Conservation (phyloP, 257 asterid genomes). For the Solanum acaule region DNA sequence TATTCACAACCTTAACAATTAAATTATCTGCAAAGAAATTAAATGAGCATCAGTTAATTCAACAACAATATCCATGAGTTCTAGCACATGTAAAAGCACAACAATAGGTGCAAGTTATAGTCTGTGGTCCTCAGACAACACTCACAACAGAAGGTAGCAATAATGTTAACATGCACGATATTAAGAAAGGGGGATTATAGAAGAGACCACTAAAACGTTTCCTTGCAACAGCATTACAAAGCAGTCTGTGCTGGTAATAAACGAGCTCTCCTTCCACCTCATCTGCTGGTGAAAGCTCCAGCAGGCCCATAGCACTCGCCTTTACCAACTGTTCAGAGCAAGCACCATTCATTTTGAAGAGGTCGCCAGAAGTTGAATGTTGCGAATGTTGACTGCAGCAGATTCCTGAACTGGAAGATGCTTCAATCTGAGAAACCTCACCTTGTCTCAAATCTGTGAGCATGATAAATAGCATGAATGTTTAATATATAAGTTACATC, state of each 20-base stretch:
- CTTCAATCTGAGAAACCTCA: constrained; percentile 54
- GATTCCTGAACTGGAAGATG: constrained; percentile 75
- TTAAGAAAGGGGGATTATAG: constrained; percentile 4
- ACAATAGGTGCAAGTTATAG: neutral
- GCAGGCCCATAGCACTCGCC: constrained; percentile 40
- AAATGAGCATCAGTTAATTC: neutral
- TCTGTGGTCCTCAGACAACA: neutral
- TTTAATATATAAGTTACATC: neutral
- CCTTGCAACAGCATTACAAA: constrained; percentile 40
- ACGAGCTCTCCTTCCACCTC: constrained; percentile 94
- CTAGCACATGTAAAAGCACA: neutral
- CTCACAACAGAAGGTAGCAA: neutral
- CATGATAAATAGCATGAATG: constrained; percentile 18
- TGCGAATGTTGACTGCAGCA: constrained; percentile 48
- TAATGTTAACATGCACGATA: neutral
- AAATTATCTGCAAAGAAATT: constrained; percentile 54
- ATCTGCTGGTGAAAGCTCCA: constrained; percentile 68
- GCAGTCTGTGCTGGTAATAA: constrained; percentile 62
- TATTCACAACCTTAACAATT: constrained; percentile 52
- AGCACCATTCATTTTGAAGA: constrained; percentile 21
- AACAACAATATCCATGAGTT: constrained; percentile 2
- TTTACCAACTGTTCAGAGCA: constrained; percentile 44
- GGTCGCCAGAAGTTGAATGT: constrained; percentile 27
- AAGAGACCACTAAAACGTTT: constrained; percentile 54
- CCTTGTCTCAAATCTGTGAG: constrained; percentile 52